Conservation (phyloP, 306 rosid species). For the Fragaria ananassa region DNA sequence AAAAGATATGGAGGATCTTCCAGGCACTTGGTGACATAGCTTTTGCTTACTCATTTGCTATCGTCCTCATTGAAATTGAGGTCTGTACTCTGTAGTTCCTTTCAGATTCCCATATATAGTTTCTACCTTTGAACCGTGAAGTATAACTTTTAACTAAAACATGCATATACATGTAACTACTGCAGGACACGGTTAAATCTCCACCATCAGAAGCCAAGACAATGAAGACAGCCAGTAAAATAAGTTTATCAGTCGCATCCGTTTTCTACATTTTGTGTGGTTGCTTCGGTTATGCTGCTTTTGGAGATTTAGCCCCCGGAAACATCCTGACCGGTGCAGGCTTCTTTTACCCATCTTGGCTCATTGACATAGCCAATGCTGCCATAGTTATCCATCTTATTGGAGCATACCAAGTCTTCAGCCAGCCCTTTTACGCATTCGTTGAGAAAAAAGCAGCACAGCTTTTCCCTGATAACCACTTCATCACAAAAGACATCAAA, state of each 20-base stretch:
- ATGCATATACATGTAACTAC: background rate
- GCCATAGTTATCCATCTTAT: slow-evolving; percentile 70
- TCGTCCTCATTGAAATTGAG: slow-evolving; percentile 50
- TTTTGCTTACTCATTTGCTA: slow-evolving; percentile 37
- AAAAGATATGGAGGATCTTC: slow-evolving; percentile 41
- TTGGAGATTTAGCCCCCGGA: slow-evolving; percentile 63
- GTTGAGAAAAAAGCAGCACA: slow-evolving; percentile 33
- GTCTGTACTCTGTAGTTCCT: slow-evolving; percentile 27
- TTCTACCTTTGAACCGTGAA: background rate
- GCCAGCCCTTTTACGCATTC: slow-evolving; percentile 59
- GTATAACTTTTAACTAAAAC: background rate
- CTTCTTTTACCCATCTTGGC: slow-evolving; percentile 58
- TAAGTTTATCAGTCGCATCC: slow-evolving; percentile 50
- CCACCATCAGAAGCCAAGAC: slow-evolving; percentile 62
- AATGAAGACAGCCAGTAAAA: slow-evolving; percentile 51
- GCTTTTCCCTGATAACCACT: slow-evolving; percentile 33
- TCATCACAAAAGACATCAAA: slow-evolving; percentile 41
- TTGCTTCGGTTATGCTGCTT: slow-evolving; percentile 60
- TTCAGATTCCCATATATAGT: background rate
- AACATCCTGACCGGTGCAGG: slow-evolving; percentile 61
- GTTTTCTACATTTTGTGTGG: slow-evolving; percentile 74
- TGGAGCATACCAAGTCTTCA: slow-evolving; percentile 73
- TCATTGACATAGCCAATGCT: slow-evolving; percentile 67
- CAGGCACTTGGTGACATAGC: slow-evolving; percentile 48
- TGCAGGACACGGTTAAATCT: slow-evolving; percentile 61